Conservation (phyloP, 352 stramenopile genomes). For the Detonula confervacea region DNA sequence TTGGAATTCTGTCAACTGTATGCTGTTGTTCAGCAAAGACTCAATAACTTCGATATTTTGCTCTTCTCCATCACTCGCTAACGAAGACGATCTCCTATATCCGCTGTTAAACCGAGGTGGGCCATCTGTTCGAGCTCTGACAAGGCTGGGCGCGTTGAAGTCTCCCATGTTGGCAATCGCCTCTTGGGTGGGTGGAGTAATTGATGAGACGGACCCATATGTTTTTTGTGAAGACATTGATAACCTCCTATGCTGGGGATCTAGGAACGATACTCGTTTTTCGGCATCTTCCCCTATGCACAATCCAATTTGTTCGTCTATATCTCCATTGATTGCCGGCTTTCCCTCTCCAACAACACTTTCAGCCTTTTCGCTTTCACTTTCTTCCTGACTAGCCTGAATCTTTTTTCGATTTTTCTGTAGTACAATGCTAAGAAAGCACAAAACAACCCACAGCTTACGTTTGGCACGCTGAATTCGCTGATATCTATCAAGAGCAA, state of each 20-base stretch:
- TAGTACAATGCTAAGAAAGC: constrained; percentile 44
- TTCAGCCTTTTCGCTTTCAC: background rate
- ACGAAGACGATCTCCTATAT: constrained; percentile 2
- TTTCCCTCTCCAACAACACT: background rate
- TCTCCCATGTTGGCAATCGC: constrained; percentile 19
- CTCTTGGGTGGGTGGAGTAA: constrained; percentile 8
- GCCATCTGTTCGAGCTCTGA: background rate
- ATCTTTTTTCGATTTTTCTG: constrained; percentile 45
- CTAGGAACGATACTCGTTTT: constrained; percentile 23
- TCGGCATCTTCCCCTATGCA: background rate
- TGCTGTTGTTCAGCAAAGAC: constrained; percentile 26
- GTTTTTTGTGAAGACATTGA: background rate
- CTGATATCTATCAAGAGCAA: constrained; percentile 53
- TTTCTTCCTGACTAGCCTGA: constrained; percentile 16
- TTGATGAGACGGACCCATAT: background rate
- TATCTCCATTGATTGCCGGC: too few relatives aligned
- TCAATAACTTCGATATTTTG: constrained; percentile 39
- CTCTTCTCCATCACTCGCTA: background rate
- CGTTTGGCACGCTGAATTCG: constrained; percentile 55
- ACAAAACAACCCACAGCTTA: constrained; percentile 45
- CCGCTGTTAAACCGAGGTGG: background rate
- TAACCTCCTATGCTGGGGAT: background rate
- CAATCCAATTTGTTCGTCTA: too few relatives aligned
- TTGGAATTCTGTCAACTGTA: constrained; percentile 32
- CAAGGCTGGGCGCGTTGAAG: background rate